Conservation (phyloP, 2,329 filamentous ascomycete species). For the Claviceps maximensis region DNA sequence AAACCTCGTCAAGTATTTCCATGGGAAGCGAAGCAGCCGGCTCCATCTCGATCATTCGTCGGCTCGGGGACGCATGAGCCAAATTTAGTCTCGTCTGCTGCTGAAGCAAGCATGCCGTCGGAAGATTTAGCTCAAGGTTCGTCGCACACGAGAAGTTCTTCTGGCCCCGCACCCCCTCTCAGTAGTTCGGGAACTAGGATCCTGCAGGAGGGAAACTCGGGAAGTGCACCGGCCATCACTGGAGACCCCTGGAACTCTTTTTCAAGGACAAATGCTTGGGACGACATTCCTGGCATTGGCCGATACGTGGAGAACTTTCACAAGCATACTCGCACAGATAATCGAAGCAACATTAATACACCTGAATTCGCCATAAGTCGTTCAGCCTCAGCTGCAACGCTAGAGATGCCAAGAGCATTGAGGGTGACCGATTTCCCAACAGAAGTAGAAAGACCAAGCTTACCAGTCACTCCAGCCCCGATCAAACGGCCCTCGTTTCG, state of each 20-base stretch:
- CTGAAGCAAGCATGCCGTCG: conserved; percentile 5
- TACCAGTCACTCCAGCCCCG: conserved; percentile 83
- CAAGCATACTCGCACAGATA: conserved; percentile 35
- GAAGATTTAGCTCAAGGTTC: not conserved
- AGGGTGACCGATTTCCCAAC: conserved; percentile 80
- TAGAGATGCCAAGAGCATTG: conserved; percentile 29
- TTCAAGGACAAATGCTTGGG: conserved; percentile 79
- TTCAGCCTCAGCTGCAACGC: not conserved
- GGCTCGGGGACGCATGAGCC: conserved; percentile 4
- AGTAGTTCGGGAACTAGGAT: not conserved
- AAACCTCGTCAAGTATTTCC: conserved; percentile 67
- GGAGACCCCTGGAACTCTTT: conserved; percentile 58
- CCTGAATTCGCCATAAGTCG: not conserved
- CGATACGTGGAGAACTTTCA: conserved; percentile 71
- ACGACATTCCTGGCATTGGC: conserved; percentile 77
- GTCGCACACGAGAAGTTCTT: not conserved
- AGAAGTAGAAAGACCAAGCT: conserved; percentile 67
- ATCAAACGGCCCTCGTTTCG: conserved; percentile 56
- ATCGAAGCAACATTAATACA: conserved; percentile 9
- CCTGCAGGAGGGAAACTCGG: not conserved
- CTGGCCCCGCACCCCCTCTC: not conserved
- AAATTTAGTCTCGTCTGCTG: conserved; percentile 13
- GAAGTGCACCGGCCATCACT: not conserved
- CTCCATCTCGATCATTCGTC: conserved; percentile 49
- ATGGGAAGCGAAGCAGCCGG: conserved; percentile 64